Evolutionary conservation across 805 yeast species (phyloP).

Genomic region (Sungouiella blattae): DNA sequence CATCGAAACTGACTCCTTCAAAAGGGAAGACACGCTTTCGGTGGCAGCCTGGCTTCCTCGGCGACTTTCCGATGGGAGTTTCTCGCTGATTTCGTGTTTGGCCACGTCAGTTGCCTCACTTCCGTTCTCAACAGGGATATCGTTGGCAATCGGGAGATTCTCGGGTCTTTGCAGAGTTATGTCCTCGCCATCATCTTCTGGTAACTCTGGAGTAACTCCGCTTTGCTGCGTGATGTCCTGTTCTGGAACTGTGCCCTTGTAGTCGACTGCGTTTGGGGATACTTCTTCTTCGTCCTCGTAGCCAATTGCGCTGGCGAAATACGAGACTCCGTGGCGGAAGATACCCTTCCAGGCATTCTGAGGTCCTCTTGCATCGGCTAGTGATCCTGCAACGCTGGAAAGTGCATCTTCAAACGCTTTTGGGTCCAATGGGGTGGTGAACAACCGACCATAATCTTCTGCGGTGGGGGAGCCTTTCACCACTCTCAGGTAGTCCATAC

Average conservation of each 20-base stretch:
- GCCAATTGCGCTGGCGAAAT: not conserved
- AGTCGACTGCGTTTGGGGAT: conserved; percentile 21
- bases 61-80: no score
- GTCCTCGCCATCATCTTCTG: conserved; percentile 20
- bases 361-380: not conserved
- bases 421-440: not conserved
- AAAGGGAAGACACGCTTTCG: no score
- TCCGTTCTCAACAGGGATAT: no score
- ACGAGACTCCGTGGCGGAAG: not conserved
- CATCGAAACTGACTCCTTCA: no score
- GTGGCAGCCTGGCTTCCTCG: no score
- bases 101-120: no score
- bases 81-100: no score
- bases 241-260: conserved; percentile 2
- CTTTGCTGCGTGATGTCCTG: not conserved
- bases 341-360: not conserved
- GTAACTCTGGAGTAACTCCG: no score
- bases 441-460: not conserved
- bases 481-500: not conserved
- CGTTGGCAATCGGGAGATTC: no score
- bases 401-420: not conserved
- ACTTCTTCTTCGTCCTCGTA: no score
- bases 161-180: no score
- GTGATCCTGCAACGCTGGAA: not conserved
- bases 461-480: not conserved